Evolutionary conservation across 768 basidiomycete genomes (phyloP).

Genomic region (Albatrellus ellisii): DNA sequence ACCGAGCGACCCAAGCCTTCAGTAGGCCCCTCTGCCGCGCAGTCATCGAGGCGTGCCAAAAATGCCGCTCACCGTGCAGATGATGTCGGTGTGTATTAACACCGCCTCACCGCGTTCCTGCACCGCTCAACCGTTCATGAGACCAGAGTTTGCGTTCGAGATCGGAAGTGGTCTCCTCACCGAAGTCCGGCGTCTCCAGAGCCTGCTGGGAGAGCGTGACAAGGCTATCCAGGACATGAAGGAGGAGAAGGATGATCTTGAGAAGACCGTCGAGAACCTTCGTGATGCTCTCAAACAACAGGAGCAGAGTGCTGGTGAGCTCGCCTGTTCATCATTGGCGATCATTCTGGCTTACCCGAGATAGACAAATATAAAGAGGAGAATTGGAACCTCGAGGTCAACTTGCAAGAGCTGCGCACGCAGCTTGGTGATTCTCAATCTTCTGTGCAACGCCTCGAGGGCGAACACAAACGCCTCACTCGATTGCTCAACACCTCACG

Average conservation of each 20-base stretch:
- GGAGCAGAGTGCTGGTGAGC: constrained; percentile 69
- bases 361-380: constrained; percentile 94
- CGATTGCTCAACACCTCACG: constrained; percentile 60
- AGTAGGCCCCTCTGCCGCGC: constrained; percentile 63
- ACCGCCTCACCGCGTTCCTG: not conserved
- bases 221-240: constrained; percentile 85
- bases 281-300: constrained; percentile 63
- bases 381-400: constrained; percentile 97
- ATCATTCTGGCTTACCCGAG: constrained; percentile 4
- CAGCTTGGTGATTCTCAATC: constrained; percentile 56
- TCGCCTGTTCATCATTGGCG: constrained; percentile 4
- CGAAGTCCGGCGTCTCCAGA: constrained; percentile 86
- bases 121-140: not conserved
- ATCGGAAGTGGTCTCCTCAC: constrained; percentile 87
- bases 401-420: constrained; percentile 71
- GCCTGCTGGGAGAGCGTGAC: constrained; percentile 82
- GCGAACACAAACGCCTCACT: constrained; percentile 72
- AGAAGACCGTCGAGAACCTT: constrained; percentile 64
- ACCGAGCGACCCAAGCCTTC: constrained; percentile 49
- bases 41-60: constrained; percentile 74
- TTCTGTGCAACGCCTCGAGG: constrained; percentile 55
- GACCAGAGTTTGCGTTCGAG: constrained; percentile 90
- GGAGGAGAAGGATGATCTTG: constrained; percentile 85
- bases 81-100: constrained; percentile 58
- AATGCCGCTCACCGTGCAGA: constrained; percentile 85